These are phyloP conservation scores for thale cress (Arabidopsis thaliana) DNA, from an alignment of 345 rosid genomes.

Conservation along the genomic window DNA sequence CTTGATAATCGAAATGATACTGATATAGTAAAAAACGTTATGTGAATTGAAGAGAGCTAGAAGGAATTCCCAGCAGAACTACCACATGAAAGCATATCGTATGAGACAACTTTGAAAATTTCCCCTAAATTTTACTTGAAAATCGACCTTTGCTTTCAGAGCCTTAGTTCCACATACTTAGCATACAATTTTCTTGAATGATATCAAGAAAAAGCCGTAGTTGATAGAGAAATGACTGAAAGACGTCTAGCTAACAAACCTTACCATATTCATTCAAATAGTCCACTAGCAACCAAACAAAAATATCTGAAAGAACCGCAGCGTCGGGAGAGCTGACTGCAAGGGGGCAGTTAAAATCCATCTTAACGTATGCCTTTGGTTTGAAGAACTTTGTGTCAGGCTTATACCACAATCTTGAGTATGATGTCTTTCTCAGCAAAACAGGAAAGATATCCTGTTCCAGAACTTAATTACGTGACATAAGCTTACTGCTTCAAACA, in stretches of 20 bases:
- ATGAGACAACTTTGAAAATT: background rate
- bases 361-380: slow-evolving; percentile 77
- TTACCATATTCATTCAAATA: slow-evolving; percentile 92
- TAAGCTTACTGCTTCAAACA: slow-evolving; percentile 14
- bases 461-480: slow-evolving; percentile 13
- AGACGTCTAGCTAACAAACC: slow-evolving; percentile 22
- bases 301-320: slow-evolving; percentile 63
- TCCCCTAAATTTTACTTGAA: background rate
- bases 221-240: background rate
- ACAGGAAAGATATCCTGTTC: slow-evolving; percentile 67
- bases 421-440: slow-evolving; percentile 64
- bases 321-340: slow-evolving; percentile 72
- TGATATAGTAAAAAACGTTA: background rate
- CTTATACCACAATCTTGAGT: slow-evolving; percentile 76
- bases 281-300: slow-evolving; percentile 69
- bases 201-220: background rate
- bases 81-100: background rate
- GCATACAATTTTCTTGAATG: background rate
- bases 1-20: background rate
- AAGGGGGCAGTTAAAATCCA: slow-evolving; percentile 80
- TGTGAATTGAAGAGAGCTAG: background rate
- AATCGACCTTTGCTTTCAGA: background rate
- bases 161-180: slow-evolving; percentile 9
- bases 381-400: slow-evolving; percentile 74
- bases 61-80: background rate